Percentiles rank a stretch among this genome's conserved stretches.
Conservation (phyloP, 306 rosid genomes). For the Casuarina glauca region DNA sequence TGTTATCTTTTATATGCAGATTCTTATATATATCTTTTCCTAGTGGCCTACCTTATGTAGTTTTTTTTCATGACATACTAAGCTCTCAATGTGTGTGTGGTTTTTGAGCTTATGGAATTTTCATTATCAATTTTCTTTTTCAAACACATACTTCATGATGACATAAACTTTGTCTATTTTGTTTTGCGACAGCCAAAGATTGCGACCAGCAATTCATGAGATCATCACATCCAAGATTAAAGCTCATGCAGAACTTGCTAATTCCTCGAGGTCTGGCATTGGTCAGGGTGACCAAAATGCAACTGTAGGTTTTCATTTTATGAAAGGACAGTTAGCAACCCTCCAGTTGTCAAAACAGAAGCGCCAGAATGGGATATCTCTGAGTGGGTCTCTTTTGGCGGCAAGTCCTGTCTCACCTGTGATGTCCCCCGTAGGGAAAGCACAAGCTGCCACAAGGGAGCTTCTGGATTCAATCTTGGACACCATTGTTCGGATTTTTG, state of each 20-base stretch:
- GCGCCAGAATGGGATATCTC: slow-evolving; percentile 79
- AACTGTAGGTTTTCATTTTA: slow-evolving; percentile 60
- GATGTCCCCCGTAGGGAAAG: slow-evolving; percentile 95
- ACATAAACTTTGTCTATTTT: slow-evolving; percentile 29
- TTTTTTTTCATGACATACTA: neutral
- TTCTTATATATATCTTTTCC: slow-evolving; percentile 5
- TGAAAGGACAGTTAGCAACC: slow-evolving; percentile 82
- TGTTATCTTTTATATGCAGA: neutral
- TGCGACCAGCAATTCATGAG: slow-evolving; percentile 94
- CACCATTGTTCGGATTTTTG: slow-evolving; percentile 76
- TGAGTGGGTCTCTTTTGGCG: slow-evolving; percentile 73
- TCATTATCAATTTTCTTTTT: slow-evolving; percentile 18
- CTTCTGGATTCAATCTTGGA: slow-evolving; percentile 91
- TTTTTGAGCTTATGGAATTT: slow-evolving; percentile 2
- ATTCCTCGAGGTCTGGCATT: slow-evolving; percentile 64
- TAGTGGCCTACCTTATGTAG: neutral
- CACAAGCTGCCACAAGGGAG: slow-evolving; percentile 81
- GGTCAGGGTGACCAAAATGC: slow-evolving; percentile 58
- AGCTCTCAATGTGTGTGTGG: slow-evolving; percentile 2
- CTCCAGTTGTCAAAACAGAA: slow-evolving; percentile 84
- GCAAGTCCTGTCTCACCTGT: slow-evolving; percentile 96
- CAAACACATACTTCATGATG: slow-evolving; percentile 27
- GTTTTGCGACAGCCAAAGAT: slow-evolving; percentile 76
- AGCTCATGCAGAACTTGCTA: slow-evolving; percentile 64
- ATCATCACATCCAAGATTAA: slow-evolving; percentile 85